Percentiles rank a stretch among this genome's conserved stretches.
phyloP scores from a whole-genome alignment of 495 filamentous ascomycete species.

The Chlorociboria aeruginascens region DNA sequence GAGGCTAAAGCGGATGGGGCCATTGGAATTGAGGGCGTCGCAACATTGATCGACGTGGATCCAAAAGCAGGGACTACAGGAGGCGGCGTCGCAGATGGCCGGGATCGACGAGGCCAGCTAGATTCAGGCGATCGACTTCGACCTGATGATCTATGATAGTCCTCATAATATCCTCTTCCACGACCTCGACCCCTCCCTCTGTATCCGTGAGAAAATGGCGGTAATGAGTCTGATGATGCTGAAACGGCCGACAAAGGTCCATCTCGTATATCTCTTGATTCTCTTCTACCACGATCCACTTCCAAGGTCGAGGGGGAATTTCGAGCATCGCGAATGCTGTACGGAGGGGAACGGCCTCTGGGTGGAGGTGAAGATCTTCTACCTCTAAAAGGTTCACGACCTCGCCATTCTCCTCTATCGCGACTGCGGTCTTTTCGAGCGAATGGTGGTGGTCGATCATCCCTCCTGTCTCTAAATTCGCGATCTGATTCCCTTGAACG shows the following conservation, averaged over 20 bases:
- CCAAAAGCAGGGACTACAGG: conserved; percentile 82
- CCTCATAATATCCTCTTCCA: conserved; percentile 45
- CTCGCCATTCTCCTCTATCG: conserved; percentile 16
- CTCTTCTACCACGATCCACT: conserved; percentile 35
- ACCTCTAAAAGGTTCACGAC: conserved; percentile 31
- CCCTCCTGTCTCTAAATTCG: conserved; percentile 36
- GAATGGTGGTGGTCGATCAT: conserved; percentile 20
- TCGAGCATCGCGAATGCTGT: conserved; percentile 27
- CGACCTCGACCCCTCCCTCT: conserved; percentile 35
- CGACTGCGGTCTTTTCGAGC: conserved; percentile 35
- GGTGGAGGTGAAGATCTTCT: conserved; percentile 32
- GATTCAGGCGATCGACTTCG: conserved; percentile 17
- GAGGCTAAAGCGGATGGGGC: not conserved
- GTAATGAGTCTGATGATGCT: conserved; percentile 42
- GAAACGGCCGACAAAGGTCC: conserved; percentile 57
- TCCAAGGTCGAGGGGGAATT: conserved; percentile 30
- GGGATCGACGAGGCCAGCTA: conserved; percentile 20
- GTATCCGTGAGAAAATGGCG: conserved; percentile 28
- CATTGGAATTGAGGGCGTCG: not conserved
- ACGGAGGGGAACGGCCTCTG: conserved; percentile 31
- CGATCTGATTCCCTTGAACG: conserved; percentile 46
- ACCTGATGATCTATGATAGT: conserved; percentile 33
- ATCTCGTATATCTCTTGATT: conserved; percentile 45
- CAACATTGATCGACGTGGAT: conserved; percentile 33
- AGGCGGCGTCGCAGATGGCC: conserved; percentile 43